Base-by-base conservation (phyloP, 768 basidiomycete species). In the Collybiopsis luxurians region DNA sequence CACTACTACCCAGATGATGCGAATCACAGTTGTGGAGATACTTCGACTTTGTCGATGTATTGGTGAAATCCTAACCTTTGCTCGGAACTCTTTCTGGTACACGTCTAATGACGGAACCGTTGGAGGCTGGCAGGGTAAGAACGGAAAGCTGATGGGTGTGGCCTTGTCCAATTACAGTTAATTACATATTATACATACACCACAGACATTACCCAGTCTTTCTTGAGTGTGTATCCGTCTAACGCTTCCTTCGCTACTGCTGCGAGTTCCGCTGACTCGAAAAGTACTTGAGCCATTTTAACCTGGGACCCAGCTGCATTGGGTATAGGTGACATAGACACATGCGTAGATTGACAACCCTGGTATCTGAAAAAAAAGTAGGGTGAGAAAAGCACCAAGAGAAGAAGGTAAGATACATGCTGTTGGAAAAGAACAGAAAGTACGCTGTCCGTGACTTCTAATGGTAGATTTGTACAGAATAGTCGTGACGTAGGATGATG, bases 381-480 rank as follows among this genome's bases (percentile, higher is more conserved):
- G 27, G 52, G 36, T 51, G 19, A 49, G n/a, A 46, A 53, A 44
- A 12, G 24, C 15, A 39, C 21, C 30, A 40, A 11, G 53, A 2
- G 54, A 21, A 39, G 56, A 60, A 36, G 23, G 60, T 30, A 26
- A 45, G 31, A 43, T 2, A 84, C 94, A 56, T 66, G 95, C 94
- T 95, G 92, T 71, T 94, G 90, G 77, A 96, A 96, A 17, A 97
- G 73, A 17, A 94, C 90, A 3, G 86, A 83, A 26, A 98, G 79
- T 28, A 95, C 89, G 59, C 89, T 87, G 62, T 92, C 86, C 27
- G 89, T 92, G 46, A 95, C 92, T 70, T 97, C 94, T 68, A 89
- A 85, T 0, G 95, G 95, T 21, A 98, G 76, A 70, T 95, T 95
- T 55, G 90, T 86, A 71, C 90, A 92, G 54, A 89, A 73, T 54